Percentiles rank a stretch among this genome's conserved stretches.
Conservation (phyloP, 305 asterid genomes). For the Solanum aculeatissimum region DNA sequence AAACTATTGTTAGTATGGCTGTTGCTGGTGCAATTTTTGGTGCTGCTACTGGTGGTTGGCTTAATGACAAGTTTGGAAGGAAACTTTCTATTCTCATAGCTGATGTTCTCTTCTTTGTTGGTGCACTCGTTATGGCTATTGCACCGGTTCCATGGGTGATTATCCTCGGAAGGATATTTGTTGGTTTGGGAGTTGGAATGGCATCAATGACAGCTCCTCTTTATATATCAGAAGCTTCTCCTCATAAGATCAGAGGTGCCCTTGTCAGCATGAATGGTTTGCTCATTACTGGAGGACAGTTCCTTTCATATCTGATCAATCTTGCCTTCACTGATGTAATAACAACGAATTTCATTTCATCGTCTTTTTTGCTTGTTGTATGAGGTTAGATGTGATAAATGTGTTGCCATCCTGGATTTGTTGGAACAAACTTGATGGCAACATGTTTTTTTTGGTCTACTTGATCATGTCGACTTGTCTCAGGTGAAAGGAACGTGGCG, state of each 20-base stretch:
- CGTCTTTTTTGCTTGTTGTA: neutral
- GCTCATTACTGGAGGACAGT: constrained; percentile 64
- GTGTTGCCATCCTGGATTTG: neutral
- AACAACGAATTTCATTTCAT: neutral
- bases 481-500: constrained; percentile 65
- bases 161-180: constrained; percentile 47
- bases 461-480: neutral
- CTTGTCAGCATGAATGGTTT: constrained; percentile 68
- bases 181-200: constrained; percentile 81
- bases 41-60: constrained; percentile 66
- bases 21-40: constrained; percentile 80
- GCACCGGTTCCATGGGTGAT: constrained; percentile 49
- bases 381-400: neutral
- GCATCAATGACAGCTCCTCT: constrained; percentile 77
- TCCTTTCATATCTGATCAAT: constrained; percentile 51
- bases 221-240: constrained; percentile 69
- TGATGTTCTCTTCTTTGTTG: constrained; percentile 47
- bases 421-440: neutral
- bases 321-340: constrained; percentile 52
- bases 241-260: constrained; percentile 67
- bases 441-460: neutral
- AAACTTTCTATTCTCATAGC: constrained; percentile 40
- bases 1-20: constrained; percentile 69
- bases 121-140: constrained; percentile 48
- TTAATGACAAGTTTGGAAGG: constrained; percentile 49